These are phyloP conservation scores for Neurospora sp. DNA, from an alignment of 495 filamentous ascomycete genomes.

Conservation along the genomic window DNA sequence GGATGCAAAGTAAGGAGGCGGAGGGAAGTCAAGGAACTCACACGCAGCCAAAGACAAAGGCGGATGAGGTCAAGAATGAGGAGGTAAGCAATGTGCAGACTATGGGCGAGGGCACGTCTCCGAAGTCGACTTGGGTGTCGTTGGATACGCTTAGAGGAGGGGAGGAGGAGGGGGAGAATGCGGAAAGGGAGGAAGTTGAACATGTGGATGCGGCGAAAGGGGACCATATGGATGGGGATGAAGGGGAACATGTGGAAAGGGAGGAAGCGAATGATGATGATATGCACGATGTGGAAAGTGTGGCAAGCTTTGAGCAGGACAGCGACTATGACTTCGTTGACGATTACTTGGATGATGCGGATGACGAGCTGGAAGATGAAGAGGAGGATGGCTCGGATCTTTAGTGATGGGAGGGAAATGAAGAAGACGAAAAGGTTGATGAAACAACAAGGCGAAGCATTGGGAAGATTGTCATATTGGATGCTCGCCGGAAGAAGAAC, in stretches of 20 bases:
- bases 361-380: conserved; percentile 31
- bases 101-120: neutral
- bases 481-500: neutral
- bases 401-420: neutral
- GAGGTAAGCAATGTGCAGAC: neutral
- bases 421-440: neutral
- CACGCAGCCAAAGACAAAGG: neutral
- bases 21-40: neutral
- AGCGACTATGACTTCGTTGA: neutral
- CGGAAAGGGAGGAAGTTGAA: neutral
- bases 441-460: neutral
- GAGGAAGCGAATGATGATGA: neutral
- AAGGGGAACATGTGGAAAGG: neutral
- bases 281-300: neutral
- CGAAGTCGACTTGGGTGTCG: neutral
- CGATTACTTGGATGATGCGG: conserved; percentile 23
- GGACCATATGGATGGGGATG: neutral
- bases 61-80: neutral
- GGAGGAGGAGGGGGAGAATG: neutral
- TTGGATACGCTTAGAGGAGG: neutral
- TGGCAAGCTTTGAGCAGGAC: neutral
- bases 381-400: conserved; percentile 6
- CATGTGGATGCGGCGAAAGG: neutral
- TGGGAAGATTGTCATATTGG: neutral
- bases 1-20: neutral